Percentiles rank a stretch among this genome's conserved stretches.
These are phyloP conservation scores for Prototheca cutis DNA, from an alignment of 163 green algal genomes.

Conservation along the genomic window DNA sequence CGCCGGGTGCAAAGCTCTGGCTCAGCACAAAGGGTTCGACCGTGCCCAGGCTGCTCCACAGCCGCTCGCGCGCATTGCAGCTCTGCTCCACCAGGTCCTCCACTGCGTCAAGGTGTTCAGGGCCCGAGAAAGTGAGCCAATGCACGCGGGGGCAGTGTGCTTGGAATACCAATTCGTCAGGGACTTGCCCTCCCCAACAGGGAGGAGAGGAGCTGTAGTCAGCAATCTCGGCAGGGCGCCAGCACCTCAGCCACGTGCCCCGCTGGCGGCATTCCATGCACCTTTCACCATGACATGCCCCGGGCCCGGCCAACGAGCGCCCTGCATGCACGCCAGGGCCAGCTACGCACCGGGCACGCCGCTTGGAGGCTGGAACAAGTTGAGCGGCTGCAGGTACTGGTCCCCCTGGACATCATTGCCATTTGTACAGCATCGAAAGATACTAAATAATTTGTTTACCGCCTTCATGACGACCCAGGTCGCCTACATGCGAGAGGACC, in stretches of 20 bases:
- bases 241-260: too few species aligned
- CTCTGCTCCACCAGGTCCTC: constrained; percentile 41
- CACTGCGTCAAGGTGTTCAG: constrained; percentile 17
- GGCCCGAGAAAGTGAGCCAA: too few species aligned
- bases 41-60: constrained; percentile 33
- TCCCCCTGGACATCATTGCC: constrained; percentile 17
- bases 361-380: constrained; percentile 29
- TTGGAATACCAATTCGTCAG: neutral
- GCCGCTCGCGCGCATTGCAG: constrained; percentile 19
- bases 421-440: constrained; percentile 23
- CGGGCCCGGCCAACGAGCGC: too few species aligned
- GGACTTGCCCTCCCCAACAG: too few species aligned
- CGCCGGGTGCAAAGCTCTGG: constrained; percentile 18
- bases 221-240: too few species aligned
- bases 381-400: constrained; percentile 40
- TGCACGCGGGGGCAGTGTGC: too few species aligned
- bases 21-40: constrained; percentile 38
- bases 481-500: too few species aligned
- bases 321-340: too few species aligned
- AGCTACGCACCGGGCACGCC: constrained; percentile 6
- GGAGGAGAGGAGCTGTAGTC: too few species aligned
- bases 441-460: neutral
- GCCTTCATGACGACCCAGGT: neutral
- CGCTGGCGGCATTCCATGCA: too few species aligned
- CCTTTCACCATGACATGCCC: too few species aligned